These are phyloP conservation scores for Periconia macrospinosa DNA, from an alignment of 2,329 filamentous ascomycete genomes.

Conservation along the genomic window DNA sequence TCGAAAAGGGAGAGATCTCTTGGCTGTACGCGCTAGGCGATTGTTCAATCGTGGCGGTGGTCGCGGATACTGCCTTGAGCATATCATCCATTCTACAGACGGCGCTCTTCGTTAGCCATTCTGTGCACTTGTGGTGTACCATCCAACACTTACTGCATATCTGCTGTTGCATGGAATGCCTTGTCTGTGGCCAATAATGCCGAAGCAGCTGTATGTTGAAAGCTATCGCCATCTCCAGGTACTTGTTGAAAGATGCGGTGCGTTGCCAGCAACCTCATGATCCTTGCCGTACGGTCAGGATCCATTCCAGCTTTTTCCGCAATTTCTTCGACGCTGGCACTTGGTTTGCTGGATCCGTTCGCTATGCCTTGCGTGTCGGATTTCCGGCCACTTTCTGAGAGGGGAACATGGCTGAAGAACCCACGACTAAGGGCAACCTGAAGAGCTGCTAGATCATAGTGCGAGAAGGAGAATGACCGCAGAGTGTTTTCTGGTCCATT, in stretches of 20 bases:
- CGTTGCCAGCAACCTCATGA: not conserved
- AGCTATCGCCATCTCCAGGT: not conserved
- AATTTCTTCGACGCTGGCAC: not conserved
- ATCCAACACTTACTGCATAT: not conserved
- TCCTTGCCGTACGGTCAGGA: not conserved
- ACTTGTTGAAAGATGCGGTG: constrained; percentile 6
- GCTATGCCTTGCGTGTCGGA: not conserved
- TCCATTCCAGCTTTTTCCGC: not conserved
- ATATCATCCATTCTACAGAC: constrained; percentile 25
- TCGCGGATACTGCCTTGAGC: constrained; percentile 27
- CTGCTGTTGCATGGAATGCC: not conserved
- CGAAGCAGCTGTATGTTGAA: constrained; percentile 10
- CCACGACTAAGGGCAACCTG: constrained; percentile 22
- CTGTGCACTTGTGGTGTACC: too few species aligned
- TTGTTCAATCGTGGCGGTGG: constrained; percentile 14
- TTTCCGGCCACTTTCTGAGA: constrained; percentile 3
- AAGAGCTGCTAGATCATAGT: constrained; percentile 21
- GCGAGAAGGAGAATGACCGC: constrained; percentile 15
- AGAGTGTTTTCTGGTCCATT: constrained; percentile 18
- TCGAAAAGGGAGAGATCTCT: constrained; percentile 17
- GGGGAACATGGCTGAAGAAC: constrained; percentile 26
- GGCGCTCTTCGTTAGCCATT: too few species aligned
- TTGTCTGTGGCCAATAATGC: not conserved
- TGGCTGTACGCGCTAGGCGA: constrained; percentile 9
- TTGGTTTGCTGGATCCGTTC: not conserved